These are phyloP conservation scores for Leccinum obscurum DNA, from an alignment of 768 basidiomycete species.

Conservation along the genomic window DNA sequence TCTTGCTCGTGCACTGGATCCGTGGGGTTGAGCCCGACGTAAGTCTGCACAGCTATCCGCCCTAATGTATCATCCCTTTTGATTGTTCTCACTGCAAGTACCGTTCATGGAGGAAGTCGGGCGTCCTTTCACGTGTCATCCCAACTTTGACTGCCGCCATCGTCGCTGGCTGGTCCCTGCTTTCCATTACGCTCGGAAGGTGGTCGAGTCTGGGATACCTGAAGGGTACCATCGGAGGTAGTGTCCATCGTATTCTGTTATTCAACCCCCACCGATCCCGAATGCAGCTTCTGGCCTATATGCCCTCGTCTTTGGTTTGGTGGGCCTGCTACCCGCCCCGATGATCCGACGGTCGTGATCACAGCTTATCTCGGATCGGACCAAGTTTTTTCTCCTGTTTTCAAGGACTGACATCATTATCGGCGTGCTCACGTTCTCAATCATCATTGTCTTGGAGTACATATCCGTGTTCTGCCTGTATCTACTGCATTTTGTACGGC, in stretches of 20 bases:
- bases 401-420: background rate
- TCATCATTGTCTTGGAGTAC: conserved; percentile 10
- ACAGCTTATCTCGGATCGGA: conserved; percentile 31
- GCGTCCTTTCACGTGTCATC: conserved; percentile 64
- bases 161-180: conserved; percentile 65
- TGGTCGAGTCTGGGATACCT: conserved; percentile 68
- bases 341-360: conserved; percentile 46
- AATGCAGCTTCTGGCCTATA: conserved; percentile 65
- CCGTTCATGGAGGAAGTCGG: conserved; percentile 71
- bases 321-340: conserved; percentile 71
- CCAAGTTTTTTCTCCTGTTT: background rate
- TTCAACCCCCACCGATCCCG: conserved; percentile 3
- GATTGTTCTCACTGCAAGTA: conserved; percentile 45
- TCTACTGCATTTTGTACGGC: conserved; percentile 17
- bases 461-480: conserved; percentile 9
- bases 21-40: conserved; percentile 71
- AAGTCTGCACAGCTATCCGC: conserved; percentile 27
- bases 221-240: conserved; percentile 64
- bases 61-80: background rate
- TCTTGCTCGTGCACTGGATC: conserved; percentile 65
- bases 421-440: conserved; percentile 1
- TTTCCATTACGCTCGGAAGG: conserved; percentile 61
- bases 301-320: conserved; percentile 67
- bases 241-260: conserved; percentile 4
- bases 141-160: conserved; percentile 71